A percentile compares a stretch with the other conserved stretches of the same genome.
Evolutionary conservation across 805 yeast species (phyloP).

Genomic region (Yamadazyma kitorensis): DNA sequence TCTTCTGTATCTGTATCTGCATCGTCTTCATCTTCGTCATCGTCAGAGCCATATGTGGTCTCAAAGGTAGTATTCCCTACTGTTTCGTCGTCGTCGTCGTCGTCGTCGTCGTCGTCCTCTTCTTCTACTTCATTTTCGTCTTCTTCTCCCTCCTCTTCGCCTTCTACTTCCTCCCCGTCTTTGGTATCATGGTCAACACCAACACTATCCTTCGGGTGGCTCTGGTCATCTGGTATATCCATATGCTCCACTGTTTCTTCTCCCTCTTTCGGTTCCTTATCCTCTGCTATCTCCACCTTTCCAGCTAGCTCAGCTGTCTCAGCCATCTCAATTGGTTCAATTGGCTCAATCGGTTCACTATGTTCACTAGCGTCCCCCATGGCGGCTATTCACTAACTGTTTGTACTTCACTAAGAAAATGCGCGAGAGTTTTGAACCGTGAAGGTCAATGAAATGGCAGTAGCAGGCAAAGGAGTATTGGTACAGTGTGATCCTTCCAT

Average conservation of each 20-base stretch:
- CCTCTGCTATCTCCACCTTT: not conserved
- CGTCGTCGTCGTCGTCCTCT: not conserved
- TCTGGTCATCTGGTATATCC: no score
- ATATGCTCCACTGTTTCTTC: not conserved
- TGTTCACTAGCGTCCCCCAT: no score
- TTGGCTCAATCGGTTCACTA: no score
- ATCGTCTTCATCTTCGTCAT: slow-evolving; percentile 3
- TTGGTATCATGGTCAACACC: slow-evolving; percentile 1
- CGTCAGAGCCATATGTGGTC: slow-evolving; percentile 13
- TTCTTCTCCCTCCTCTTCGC: slow-evolving; percentile 10
- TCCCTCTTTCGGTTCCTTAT: not conserved
- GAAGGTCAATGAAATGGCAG: no score
- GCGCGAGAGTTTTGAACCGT: no score
- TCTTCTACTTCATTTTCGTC: slow-evolving; percentile 4
- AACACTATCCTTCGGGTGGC: no score
- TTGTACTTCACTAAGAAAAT: no score
- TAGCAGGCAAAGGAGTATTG: slow-evolving; percentile 42
- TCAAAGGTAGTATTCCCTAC: slow-evolving; percentile 16
- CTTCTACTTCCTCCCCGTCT: slow-evolving; percentile 8
- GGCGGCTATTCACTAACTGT: no score
- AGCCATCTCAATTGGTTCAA: no score
- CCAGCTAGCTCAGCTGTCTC: no score
- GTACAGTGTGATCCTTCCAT: slow-evolving; percentile 85
- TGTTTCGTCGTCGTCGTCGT: slow-evolving; percentile 8
- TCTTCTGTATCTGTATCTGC: slow-evolving; percentile 39